These are phyloP conservation scores for Butyriboletus loyo DNA, from an alignment of 768 basidiomycete genomes.

Conservation along the genomic window DNA sequence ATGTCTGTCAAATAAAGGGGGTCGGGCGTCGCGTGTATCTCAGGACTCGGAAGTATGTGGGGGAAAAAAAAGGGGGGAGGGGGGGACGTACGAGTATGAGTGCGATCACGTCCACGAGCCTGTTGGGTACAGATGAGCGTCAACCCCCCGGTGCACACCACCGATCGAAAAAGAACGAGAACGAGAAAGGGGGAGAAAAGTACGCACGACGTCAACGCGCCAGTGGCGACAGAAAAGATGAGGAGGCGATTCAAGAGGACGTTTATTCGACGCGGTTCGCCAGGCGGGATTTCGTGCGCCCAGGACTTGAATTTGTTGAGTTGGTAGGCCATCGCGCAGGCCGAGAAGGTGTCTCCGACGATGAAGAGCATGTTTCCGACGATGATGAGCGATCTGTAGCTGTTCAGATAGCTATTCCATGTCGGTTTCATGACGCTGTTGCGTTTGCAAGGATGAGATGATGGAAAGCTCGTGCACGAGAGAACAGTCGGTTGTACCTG, in stretches of 20 bases:
- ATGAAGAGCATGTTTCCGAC: conserved; percentile 25
- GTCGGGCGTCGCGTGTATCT: background rate
- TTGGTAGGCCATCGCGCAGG: conserved; percentile 21
- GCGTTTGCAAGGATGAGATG: background rate
- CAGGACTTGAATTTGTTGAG: conserved; percentile 16
- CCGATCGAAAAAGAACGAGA: background rate
- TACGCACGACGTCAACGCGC: conserved; percentile 24
- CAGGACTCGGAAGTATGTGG: background rate
- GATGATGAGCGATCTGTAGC: conserved; percentile 7
- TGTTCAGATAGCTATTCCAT: conserved; percentile 10
- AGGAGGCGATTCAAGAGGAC: conserved; percentile 22
- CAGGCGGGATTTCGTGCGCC: background rate
- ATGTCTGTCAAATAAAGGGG: conserved; percentile 3
- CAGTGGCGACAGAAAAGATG: conserved; percentile 25
- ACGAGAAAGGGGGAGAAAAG: too few species aligned
- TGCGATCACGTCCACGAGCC: conserved; percentile 25
- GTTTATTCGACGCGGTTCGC: conserved; percentile 14
- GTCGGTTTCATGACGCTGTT: conserved; percentile 9
- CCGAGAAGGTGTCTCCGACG: conserved; percentile 21
- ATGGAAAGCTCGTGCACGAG: background rate
- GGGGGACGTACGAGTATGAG: conserved; percentile 19
- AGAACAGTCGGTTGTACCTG: conserved; percentile 10
- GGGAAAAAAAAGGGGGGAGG: background rate
- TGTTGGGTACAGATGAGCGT: background rate
- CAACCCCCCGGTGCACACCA: background rate